Conservation (phyloP, 2,329 filamentous ascomycete genomes). For the Trichophyton mentagrophytes region DNA sequence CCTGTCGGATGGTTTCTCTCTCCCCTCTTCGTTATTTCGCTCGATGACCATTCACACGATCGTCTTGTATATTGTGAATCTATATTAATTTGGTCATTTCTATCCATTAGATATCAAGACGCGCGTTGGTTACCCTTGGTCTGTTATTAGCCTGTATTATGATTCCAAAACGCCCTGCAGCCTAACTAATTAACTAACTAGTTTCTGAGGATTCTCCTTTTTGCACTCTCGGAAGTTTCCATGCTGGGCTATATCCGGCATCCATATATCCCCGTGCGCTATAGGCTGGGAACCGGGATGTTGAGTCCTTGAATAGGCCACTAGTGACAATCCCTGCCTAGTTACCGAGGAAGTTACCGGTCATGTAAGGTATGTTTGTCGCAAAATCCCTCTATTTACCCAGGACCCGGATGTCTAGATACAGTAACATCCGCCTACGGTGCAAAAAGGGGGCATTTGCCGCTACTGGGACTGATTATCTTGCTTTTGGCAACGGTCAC, state of each 20-base stretch:
- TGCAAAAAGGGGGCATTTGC: background rate
- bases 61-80: background rate
- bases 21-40: background rate
- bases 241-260: background rate
- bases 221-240: background rate
- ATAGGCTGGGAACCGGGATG: too few species aligned
- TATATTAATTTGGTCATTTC: background rate
- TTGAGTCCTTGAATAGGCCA: background rate
- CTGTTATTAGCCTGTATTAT: background rate
- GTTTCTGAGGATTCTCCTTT: background rate
- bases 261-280: background rate
- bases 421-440: background rate
- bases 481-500: slow-evolving; percentile 30
- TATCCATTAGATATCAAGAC: too few species aligned
- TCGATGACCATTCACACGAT: background rate
- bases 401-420: background rate
- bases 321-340: background rate
- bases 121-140: background rate
- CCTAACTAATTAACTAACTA: background rate
- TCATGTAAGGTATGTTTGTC: background rate
- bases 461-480: background rate
- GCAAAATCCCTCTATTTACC: background rate
- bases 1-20: background rate
- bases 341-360: too few species aligned
- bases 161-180: background rate